Conservation (phyloP, 1,284 basidiomycete genomes). For the Trichosporon sp. region DNA sequence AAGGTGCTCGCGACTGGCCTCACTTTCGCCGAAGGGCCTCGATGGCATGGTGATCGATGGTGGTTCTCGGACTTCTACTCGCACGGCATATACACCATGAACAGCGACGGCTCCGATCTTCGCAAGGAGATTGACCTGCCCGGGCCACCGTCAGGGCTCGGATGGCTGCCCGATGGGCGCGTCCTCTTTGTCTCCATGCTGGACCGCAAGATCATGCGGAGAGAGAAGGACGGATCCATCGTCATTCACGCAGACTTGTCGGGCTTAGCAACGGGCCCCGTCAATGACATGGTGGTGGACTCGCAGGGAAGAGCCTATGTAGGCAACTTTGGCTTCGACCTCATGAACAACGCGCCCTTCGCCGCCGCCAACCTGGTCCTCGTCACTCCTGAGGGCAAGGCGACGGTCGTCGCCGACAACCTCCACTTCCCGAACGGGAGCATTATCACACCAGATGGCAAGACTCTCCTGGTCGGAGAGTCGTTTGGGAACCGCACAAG, state of each 20-base stretch:
- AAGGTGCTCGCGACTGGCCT: not conserved
- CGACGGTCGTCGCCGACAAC: not conserved
- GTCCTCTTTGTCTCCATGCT: conserved; percentile 6
- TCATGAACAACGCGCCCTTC: not conserved
- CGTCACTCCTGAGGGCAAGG: not conserved
- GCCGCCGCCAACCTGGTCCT: not conserved
- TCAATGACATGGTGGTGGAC: conserved; percentile 13
- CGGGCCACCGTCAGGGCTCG: conserved; percentile 5
- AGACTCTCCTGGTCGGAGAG: not conserved
- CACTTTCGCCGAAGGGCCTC: conserved; percentile 12
- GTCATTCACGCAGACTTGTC: not conserved
- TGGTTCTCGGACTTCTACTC: conserved; percentile 13
- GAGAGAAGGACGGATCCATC: not conserved
- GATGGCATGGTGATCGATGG: conserved; percentile 9
- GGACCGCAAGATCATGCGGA: conserved; percentile 6
- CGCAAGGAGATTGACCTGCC: conserved; percentile 4
- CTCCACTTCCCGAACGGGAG: not conserved
- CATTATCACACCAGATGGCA: not conserved
- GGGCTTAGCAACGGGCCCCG: not conserved
- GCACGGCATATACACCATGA: conserved; percentile 6
- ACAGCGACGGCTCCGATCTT: conserved; percentile 2
- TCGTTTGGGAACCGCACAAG: not conserved
- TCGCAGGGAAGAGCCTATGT: not conserved
- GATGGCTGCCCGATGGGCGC: conserved; percentile 6
- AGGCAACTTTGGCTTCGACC: not conserved